These are phyloP conservation scores for Boeremia lycopersici DNA, from an alignment of 2,329 filamentous ascomycete species.

Conservation along the genomic window DNA sequence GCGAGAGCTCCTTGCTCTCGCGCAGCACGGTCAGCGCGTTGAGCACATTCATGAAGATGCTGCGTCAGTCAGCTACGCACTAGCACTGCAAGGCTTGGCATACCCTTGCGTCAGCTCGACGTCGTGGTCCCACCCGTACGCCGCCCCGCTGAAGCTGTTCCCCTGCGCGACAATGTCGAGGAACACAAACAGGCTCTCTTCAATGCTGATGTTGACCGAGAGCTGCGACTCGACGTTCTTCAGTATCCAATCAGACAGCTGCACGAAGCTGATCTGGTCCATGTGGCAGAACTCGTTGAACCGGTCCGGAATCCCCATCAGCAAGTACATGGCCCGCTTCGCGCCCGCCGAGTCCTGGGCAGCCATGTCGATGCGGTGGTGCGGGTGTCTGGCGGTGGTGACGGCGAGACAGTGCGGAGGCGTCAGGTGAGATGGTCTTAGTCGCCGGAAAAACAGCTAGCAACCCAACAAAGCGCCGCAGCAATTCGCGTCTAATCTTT, in stretches of 20 bases:
- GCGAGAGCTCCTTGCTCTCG: slow-evolving; percentile 39
- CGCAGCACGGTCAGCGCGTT: slow-evolving; percentile 43
- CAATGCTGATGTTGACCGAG: slow-evolving; percentile 41
- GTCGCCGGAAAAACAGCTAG: slow-evolving; percentile 16
- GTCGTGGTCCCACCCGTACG: slow-evolving; percentile 45
- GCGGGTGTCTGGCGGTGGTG: not conserved
- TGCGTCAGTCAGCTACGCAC: slow-evolving; percentile 24
- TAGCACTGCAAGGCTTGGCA: slow-evolving; percentile 19
- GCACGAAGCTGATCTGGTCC: slow-evolving; percentile 47
- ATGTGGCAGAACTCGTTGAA: slow-evolving; percentile 48
- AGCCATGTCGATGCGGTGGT: slow-evolving; percentile 25
- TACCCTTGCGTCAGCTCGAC: slow-evolving; percentile 44
- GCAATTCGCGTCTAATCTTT: not conserved
- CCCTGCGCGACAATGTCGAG: slow-evolving; percentile 47
- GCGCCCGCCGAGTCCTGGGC: slow-evolving; percentile 34
- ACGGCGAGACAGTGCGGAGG: slow-evolving; percentile 13
- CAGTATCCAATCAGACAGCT: slow-evolving; percentile 47
- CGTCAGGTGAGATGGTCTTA: slow-evolving; percentile 18
- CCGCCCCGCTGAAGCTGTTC: slow-evolving; percentile 41
- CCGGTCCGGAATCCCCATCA: slow-evolving; percentile 44
- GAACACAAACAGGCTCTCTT: slow-evolving; percentile 47
- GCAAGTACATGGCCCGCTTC: slow-evolving; percentile 36
- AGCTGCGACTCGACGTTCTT: slow-evolving; percentile 40
- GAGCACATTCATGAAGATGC: slow-evolving; percentile 46
- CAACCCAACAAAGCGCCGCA: slow-evolving; percentile 1